Percentiles rank a stretch among this genome's conserved stretches.
phyloP scores from a whole-genome alignment of 768 basidiomycete species.

The Pleurotus djamor region DNA sequence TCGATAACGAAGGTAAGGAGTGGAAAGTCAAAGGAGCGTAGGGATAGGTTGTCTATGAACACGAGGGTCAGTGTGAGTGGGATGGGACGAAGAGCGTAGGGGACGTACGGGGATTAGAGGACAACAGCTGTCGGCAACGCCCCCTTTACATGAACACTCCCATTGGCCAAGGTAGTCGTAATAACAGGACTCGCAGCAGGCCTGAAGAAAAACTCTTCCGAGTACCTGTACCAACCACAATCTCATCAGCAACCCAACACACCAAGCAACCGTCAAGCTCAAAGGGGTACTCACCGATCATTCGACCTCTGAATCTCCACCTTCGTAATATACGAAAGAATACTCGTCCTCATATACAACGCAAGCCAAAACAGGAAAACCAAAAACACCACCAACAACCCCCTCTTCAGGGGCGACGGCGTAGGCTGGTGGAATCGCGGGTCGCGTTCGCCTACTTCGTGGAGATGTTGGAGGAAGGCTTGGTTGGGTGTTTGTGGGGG shows the following conservation, averaged over 20 bases:
- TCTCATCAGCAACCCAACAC: conserved; percentile 1
- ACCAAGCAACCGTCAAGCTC: background rate
- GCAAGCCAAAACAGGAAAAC: conserved; percentile 43
- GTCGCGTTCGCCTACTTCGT: conserved; percentile 13
- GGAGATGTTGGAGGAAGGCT: background rate
- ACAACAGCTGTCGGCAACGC: conserved; percentile 39
- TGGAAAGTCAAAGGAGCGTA: no score
- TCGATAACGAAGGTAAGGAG: no score
- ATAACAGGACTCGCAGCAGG: conserved; percentile 85
- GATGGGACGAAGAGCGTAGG: no score
- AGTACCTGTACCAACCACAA: conserved; percentile 52
- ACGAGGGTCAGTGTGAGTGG: no score
- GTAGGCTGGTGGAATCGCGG: conserved; percentile 34
- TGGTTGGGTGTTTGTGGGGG: background rate
- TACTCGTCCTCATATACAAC: conserved; percentile 27
- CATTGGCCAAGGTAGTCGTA: conserved; percentile 74
- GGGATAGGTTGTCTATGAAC: no score
- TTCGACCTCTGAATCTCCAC: conserved; percentile 33
- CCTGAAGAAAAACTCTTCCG: conserved; percentile 76
- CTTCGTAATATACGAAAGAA: conserved; percentile 19
- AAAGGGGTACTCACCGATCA: background rate
- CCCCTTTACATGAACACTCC: conserved; percentile 66
- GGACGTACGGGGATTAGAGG: no score
- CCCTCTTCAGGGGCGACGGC: conserved; percentile 45
- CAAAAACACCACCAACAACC: conserved; percentile 37